phyloP scores from a whole-genome alignment of 2,329 filamentous ascomycete genomes.

The Apiospora marii region DNA sequence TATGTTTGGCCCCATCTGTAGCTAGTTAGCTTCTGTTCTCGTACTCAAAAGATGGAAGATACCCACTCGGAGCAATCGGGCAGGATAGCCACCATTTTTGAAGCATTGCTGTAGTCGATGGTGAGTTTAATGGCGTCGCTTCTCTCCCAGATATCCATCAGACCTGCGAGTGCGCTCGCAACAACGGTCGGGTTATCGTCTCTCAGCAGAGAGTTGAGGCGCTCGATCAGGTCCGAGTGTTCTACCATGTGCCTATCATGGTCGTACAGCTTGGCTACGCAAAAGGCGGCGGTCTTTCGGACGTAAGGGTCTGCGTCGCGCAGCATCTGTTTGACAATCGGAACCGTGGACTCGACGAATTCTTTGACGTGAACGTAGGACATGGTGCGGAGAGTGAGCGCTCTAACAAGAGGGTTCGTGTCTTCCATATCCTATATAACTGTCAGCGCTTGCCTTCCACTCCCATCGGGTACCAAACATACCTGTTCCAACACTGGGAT shows the following conservation, averaged over 20 bases:
- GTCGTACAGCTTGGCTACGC: slow-evolving; percentile 96
- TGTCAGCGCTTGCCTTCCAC: background rate
- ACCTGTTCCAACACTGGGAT: slow-evolving; percentile 86
- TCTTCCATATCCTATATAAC: slow-evolving; percentile 84
- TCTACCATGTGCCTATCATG: slow-evolving; percentile 93
- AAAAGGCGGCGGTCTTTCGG: slow-evolving; percentile 95
- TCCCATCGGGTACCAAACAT: slow-evolving; percentile 39
- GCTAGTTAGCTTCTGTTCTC: background rate
- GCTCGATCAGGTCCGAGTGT: slow-evolving; percentile 88
- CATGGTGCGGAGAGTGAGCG: slow-evolving; percentile 91
- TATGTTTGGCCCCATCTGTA: slow-evolving; percentile 97
- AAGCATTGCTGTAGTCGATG: slow-evolving; percentile 96
- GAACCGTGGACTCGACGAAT: slow-evolving; percentile 90
- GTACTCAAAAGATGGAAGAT: background rate
- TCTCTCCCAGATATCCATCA: slow-evolving; percentile 98
- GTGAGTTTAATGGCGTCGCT: slow-evolving; percentile 98
- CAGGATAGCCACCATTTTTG: slow-evolving; percentile 96
- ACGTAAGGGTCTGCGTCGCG: slow-evolving; percentile 93
- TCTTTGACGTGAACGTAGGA: slow-evolving; percentile 97
- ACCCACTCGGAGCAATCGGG: slow-evolving; percentile 95
- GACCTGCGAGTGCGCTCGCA: slow-evolving; percentile 85
- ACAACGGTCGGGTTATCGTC: slow-evolving; percentile 99
- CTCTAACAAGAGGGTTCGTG: slow-evolving; percentile 88
- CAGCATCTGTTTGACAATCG: slow-evolving; percentile 82
- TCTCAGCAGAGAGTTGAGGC: slow-evolving; percentile 85